A percentile compares a stretch with the other conserved stretches of the same genome.
Evolutionary conservation across 2,329 filamentous ascomycete species (phyloP).

Genomic region (Pestalotiopsis sp.): DNA sequence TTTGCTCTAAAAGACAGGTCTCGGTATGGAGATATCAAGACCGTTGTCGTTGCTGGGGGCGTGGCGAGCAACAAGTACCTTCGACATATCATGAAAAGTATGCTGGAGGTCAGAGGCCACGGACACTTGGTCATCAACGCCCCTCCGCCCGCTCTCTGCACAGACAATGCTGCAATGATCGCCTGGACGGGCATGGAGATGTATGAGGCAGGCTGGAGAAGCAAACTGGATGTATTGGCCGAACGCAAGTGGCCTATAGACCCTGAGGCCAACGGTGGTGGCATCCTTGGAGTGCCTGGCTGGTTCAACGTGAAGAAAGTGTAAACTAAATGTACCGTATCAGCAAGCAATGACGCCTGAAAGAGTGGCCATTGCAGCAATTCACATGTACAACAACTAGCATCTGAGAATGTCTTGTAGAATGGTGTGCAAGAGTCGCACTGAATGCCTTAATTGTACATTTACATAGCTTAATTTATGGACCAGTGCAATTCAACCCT

Average conservation of each 20-base stretch:
- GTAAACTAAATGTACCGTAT: neutral
- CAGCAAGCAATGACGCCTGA: neutral
- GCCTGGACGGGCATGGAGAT: conserved; percentile 93
- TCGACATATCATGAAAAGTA: conserved; percentile 60
- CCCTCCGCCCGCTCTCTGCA: conserved; percentile 79
- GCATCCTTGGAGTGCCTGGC: conserved; percentile 51
- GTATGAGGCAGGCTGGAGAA: conserved; percentile 76
- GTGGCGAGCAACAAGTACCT: conserved; percentile 87
- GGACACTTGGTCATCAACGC: conserved; percentile 63
- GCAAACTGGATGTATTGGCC: conserved; percentile 60
- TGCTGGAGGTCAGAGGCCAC: conserved; percentile 69
- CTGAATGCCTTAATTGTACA: conserved; percentile 23
- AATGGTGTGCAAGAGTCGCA: neutral
- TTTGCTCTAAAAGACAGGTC: conserved; percentile 58
- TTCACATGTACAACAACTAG: neutral
- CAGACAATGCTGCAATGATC: conserved; percentile 97
- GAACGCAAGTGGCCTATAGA: conserved; percentile 77
- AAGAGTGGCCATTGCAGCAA: neutral
- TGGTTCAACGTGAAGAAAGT: conserved; percentile 35
- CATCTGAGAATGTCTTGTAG: neutral
- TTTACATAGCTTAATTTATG: conserved; percentile 19
- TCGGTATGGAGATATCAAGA: conserved; percentile 26
- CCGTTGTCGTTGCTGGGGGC: conserved; percentile 84
- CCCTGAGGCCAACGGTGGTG: conserved; percentile 57
- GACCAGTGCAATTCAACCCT: conserved; percentile 15